Evolutionary conservation across 2,329 filamentous ascomycete genomes (phyloP), one percentile per base, ranked within the genome.

Genomic region (Aspergillus puulaauensis): DNA sequence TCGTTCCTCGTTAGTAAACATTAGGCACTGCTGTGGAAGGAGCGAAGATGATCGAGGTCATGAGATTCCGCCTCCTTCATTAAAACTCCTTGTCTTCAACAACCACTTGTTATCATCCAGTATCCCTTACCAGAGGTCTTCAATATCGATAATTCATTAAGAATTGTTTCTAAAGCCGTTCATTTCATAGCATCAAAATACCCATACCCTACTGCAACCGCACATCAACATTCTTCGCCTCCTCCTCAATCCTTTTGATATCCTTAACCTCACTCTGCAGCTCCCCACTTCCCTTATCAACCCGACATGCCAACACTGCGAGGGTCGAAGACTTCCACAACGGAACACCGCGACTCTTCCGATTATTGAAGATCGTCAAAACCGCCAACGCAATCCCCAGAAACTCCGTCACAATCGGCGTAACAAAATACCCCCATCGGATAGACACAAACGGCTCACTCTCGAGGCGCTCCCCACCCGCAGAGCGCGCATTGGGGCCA

Each of bases 291-390:
- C 24, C 52, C 50, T 57, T 52, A 40, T 62, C 56, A 33, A 57
- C 31, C 41, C 33, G 50, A 35, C 60, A 62, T 31, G 53, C 57
- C 35, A 64, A 31, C 52, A 64, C 54, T 11, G 62, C 62, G 37
- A 64, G 62, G 45, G 54, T 44, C 14, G 62, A 64, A 9, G 60
- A 61, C 39, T 64, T 64, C 62, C 60, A 64, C 21, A 64, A 27
- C 6, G 60, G 60, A 39, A 62, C 58, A 21, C 41, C 31, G 31
- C 58, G 54, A 17, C 60, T 57, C 37, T 27, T 46, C 7, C 58
- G 56, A 54, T 62, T 64, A 37, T 46, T 52, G 21, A 61, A 41
- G 19, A 64, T 56, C 23, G 52, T 61, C 51, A 59, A 52, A 23
- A 62, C 48, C 6, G 61, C 52, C 27, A 64, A 62, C 48, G 61